Conservation (phyloP, 208 protist species). For the Tritrichomonas musculus region DNA sequence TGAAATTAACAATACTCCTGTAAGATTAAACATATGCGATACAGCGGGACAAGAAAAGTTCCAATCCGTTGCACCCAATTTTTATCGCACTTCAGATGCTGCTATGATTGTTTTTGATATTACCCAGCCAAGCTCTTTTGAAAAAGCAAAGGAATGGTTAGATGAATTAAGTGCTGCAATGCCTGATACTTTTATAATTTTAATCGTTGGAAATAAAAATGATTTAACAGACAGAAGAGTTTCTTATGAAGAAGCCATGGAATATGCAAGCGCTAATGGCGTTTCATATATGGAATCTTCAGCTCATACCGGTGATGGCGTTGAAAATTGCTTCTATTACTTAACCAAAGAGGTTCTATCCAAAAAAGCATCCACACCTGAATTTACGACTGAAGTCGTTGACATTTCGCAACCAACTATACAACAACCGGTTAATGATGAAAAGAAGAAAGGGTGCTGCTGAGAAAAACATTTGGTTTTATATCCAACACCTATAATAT, state of each 20-base stretch:
- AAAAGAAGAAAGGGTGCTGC: too few relatives aligned
- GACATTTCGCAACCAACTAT: too few relatives aligned
- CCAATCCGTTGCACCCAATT: neutral
- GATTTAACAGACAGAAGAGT: neutral
- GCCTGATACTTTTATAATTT: neutral
- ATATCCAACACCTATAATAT: too few relatives aligned
- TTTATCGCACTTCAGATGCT: neutral
- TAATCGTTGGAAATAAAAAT: neutral
- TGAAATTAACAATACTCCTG: neutral
- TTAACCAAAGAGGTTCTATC: too few relatives aligned
- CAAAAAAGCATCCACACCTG: too few relatives aligned
- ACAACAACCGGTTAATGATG: too few relatives aligned
- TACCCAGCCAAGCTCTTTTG: neutral
- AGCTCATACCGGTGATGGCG: neutral
- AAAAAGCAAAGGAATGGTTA: neutral
- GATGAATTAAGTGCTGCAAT: neutral
- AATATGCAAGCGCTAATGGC: neutral
- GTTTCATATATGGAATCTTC: neutral
- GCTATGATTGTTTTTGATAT: neutral
- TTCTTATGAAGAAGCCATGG: neutral
- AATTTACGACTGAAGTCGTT: too few relatives aligned
- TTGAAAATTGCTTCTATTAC: neutral
- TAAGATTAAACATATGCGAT: neutral
- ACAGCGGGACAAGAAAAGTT: neutral
- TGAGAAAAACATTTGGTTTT: too few relatives aligned